These are phyloP conservation scores for Paramecium bursaria DNA, from an alignment of 73 alveolate species.

Conservation along the genomic window DNA sequence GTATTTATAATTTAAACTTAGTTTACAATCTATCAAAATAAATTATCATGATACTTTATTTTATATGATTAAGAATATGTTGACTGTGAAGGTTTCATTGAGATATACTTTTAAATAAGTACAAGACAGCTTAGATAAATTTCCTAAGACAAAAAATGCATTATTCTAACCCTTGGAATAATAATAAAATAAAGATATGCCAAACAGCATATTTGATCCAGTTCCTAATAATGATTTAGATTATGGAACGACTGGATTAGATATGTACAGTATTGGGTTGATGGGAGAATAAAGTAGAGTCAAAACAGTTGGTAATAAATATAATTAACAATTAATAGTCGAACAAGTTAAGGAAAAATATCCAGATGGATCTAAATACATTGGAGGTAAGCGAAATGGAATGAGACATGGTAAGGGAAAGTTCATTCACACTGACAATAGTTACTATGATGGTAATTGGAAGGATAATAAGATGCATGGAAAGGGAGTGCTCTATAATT, in stretches of 20 bases:
- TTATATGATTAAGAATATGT: conserved; percentile 58
- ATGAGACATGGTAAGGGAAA: conserved; percentile 65
- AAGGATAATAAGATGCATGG: conserved; percentile 69
- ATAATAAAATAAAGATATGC: too few relatives aligned
- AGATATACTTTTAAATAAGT: conserved; percentile 37
- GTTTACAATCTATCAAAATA: conserved; percentile 23
- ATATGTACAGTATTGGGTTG: too few relatives aligned
- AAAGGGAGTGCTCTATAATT: conserved; percentile 53
- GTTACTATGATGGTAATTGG: conserved; percentile 62
- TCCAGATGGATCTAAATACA: conserved; percentile 61
- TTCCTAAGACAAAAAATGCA: conserved; percentile 56
- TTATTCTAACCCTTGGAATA: too few relatives aligned
- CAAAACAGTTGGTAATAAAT: too few relatives aligned
- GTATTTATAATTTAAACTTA: too few relatives aligned
- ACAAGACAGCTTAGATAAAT: conserved; percentile 34
- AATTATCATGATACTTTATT: conserved; percentile 58
- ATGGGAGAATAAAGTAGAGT: too few relatives aligned
- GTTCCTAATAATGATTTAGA: too few relatives aligned
- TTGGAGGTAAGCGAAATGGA: conserved; percentile 56
- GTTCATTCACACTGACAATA: conserved; percentile 49
- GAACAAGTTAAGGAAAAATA: conserved; percentile 52
- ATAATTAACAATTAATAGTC: not conserved
- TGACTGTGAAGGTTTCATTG: conserved; percentile 56
- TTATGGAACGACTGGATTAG: too few relatives aligned
- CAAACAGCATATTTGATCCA: too few relatives aligned